Percentiles rank a stretch among this genome's conserved stretches.
Evolutionary conservation across 2,329 filamentous ascomycete species (phyloP).

Genomic region (Chaetomiaceae sp.): DNA sequence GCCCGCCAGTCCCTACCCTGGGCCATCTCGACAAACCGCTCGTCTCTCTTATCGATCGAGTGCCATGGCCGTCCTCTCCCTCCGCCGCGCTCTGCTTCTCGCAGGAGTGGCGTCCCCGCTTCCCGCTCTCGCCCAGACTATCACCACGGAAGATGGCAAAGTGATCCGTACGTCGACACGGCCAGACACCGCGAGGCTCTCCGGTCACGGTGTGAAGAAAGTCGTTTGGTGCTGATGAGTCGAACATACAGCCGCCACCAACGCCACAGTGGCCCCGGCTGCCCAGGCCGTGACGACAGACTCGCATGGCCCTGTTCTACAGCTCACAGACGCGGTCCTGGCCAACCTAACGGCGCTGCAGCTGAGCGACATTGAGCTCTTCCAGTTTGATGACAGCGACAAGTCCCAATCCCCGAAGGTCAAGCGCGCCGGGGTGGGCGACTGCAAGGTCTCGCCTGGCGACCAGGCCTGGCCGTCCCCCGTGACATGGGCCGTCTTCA

Average conservation of each 20-base stretch:
- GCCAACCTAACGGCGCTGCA: constrained; percentile 28
- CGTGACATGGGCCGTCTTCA: constrained; percentile 27
- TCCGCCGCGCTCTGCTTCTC: constrained; percentile 16
- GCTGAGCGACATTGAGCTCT: constrained; percentile 19
- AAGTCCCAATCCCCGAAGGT: neutral
- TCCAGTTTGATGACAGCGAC: constrained; percentile 19
- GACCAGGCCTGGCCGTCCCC: constrained; percentile 27
- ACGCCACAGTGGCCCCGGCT: constrained; percentile 20
- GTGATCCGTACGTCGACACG: constrained; percentile 17
- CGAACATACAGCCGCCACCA: constrained; percentile 12
- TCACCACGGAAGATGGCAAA: constrained; percentile 14
- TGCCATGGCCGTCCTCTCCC: constrained; percentile 16
- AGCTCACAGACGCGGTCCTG: constrained; percentile 28
- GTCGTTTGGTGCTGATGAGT: too few species aligned
- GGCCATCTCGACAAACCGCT: constrained; percentile 13
- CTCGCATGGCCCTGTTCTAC: neutral
- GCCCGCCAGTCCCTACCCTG: too few species aligned
- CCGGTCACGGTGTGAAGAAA: too few species aligned
- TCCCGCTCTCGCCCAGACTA: constrained; percentile 18
- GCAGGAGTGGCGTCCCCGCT: constrained; percentile 13
- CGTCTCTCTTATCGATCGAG: constrained; percentile 17
- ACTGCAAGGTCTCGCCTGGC: constrained; percentile 28
- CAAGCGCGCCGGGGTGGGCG: constrained; percentile 12
- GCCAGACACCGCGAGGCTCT: too few species aligned
- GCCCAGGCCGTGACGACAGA: neutral